These are phyloP conservation scores for Candida caryicola DNA, from an alignment of 805 yeast genomes.

Conservation along the genomic window DNA sequence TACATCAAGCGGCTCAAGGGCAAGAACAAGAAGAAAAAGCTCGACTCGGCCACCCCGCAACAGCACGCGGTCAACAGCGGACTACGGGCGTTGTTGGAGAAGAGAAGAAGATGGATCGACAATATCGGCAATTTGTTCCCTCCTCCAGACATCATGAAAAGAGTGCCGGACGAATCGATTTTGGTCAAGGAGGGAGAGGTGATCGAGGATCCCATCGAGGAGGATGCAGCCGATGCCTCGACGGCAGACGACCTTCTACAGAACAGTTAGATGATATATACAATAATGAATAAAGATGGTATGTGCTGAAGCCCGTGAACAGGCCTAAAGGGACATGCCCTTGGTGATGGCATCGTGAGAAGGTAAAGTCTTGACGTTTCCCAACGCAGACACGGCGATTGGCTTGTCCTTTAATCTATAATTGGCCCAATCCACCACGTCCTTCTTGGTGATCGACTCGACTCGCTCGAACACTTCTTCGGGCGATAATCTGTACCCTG, in stretches of 20 bases:
- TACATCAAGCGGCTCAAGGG: constrained; percentile 79
- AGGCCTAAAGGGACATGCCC: constrained; percentile 31
- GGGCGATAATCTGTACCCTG: constrained; percentile 75
- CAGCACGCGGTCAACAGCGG: constrained; percentile 78
- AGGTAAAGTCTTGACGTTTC: constrained; percentile 73
- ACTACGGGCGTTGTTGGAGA: constrained; percentile 74
- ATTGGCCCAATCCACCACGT: constrained; percentile 85
- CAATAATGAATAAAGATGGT: constrained; percentile 3
- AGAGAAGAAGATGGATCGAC: constrained; percentile 82
- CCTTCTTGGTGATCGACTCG: constrained; percentile 71
- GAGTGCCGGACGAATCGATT: constrained; percentile 65
- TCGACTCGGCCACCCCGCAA: constrained; percentile 32
- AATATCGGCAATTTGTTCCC: constrained; percentile 85
- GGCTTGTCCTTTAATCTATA: constrained; percentile 75
- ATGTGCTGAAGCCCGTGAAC: too few relatives aligned
- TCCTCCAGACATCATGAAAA: constrained; percentile 64
- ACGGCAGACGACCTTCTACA: constrained; percentile 15
- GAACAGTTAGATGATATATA: not conserved
- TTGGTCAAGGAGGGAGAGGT: constrained; percentile 42
- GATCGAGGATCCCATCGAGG: constrained; percentile 32
- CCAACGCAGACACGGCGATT: constrained; percentile 87
- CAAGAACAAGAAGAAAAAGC: constrained; percentile 62
- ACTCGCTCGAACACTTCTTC: constrained; percentile 74
- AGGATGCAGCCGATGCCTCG: constrained; percentile 24
- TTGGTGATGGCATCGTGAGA: constrained; percentile 54